A percentile compares a stretch with the other conserved stretches of the same genome.
phyloP scores from a whole-genome alignment of 2,329 filamentous ascomycete species.

The Huntiella abstrusa region DNA sequence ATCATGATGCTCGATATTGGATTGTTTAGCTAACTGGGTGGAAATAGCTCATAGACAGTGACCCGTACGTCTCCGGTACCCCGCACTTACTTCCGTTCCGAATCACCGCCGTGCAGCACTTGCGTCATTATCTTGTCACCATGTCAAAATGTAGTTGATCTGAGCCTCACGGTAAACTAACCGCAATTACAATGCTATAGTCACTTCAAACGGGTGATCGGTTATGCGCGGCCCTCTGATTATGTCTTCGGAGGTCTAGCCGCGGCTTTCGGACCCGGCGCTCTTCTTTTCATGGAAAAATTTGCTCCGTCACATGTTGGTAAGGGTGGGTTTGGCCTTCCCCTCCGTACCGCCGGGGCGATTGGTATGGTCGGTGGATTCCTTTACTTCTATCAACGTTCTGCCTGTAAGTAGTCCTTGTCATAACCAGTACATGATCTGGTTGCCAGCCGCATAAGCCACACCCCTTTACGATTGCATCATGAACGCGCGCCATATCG shows the following conservation, averaged over 20 bases:
- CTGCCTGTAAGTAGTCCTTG: constrained; percentile 43
- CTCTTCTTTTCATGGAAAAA: constrained; percentile 64
- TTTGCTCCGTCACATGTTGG: constrained; percentile 72
- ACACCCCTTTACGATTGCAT: neutral
- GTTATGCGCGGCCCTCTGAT: constrained; percentile 73
- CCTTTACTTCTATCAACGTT: constrained; percentile 69
- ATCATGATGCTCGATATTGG: too few relatives aligned
- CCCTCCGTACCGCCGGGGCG: constrained; percentile 60
- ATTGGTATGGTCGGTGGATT: constrained; percentile 64
- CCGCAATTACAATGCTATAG: constrained; percentile 24
- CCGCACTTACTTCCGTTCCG: neutral
- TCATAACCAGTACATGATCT: neutral
- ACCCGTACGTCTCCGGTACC: constrained; percentile 51
- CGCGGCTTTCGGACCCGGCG: constrained; percentile 51
- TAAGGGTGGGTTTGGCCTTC: constrained; percentile 61
- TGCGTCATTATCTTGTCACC: neutral
- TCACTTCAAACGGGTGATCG: constrained; percentile 76
- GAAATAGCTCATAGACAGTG: constrained; percentile 87
- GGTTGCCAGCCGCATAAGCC: too few relatives aligned
- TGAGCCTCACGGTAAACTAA: neutral
- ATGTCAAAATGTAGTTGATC: neutral
- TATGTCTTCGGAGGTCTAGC: constrained; percentile 53
- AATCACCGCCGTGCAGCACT: neutral
- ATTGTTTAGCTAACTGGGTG: constrained; percentile 6
- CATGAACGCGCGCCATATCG: neutral